A percentile compares a stretch with the other conserved stretches of the same genome.
These are phyloP conservation scores for Xylariales sp. DNA, from an alignment of 2,329 filamentous ascomycete species.

Conservation along the genomic window DNA sequence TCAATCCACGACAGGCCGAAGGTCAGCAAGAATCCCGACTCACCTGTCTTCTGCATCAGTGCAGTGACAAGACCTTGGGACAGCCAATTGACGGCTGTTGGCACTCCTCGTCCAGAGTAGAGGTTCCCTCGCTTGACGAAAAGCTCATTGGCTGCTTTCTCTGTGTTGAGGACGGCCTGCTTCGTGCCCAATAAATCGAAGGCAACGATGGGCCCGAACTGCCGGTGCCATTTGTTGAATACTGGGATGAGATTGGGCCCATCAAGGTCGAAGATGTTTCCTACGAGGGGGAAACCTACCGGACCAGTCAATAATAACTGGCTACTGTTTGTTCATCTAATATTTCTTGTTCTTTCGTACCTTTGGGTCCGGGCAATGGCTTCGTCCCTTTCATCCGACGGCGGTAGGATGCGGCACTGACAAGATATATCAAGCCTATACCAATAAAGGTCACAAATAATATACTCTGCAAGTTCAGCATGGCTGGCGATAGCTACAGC, in stretches of 20 bases:
- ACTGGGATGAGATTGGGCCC: not conserved
- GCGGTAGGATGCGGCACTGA: not conserved
- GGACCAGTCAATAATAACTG: too few species aligned
- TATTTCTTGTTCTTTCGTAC: constrained; percentile 2
- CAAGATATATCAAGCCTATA: not conserved
- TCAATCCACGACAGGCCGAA: too few species aligned
- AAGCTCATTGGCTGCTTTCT: constrained; percentile 1
- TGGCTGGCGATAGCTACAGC: too few species aligned
- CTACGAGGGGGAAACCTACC: not conserved
- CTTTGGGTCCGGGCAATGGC: constrained; percentile 1
- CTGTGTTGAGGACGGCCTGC: not conserved
- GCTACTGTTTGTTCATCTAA: too few species aligned
- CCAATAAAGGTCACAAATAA: not conserved
- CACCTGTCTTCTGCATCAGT: constrained; percentile 6
- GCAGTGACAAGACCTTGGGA: not conserved
- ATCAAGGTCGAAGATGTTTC: not conserved
- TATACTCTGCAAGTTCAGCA: constrained; percentile 1
- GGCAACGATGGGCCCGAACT: constrained; percentile 4
- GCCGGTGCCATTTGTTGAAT: constrained; percentile 5
- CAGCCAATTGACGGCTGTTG: constrained; percentile 1
- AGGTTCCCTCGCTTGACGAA: constrained; percentile 7
- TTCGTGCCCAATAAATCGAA: not conserved
- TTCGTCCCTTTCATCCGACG: not conserved
- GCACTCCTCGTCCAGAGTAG: constrained; percentile 3
- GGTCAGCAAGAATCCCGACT: too few species aligned